Conservation (phyloP, 148 eudicot species). For the Heliamphora exappendiculata region DNA sequence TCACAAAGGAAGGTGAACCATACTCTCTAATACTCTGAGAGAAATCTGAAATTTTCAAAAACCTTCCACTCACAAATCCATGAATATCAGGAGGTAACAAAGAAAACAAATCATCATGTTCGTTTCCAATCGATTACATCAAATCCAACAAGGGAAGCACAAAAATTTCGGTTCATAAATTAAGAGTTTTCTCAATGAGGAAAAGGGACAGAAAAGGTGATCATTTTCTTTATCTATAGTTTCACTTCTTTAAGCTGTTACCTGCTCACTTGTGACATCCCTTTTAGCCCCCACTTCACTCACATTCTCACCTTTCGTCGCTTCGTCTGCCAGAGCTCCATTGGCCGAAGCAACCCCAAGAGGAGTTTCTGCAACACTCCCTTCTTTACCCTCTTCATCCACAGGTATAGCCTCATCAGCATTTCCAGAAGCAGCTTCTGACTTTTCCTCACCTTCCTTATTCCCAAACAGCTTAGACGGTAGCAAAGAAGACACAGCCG, state of each 20-base stretch:
- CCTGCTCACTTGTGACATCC: slow-evolving; percentile 5
- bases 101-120: neutral
- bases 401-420: slow-evolving; percentile 16
- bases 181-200: neutral
- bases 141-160: neutral
- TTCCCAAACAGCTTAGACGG: slow-evolving; percentile 68
- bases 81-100: neutral
- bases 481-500: slow-evolving; percentile 66
- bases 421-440: slow-evolving; percentile 12
- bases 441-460: slow-evolving; percentile 35
- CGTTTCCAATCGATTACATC: slow-evolving; percentile 10
- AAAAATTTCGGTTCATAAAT: neutral
- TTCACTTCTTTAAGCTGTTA: slow-evolving; percentile 7
- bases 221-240: neutral
- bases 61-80: slow-evolving; percentile 1
- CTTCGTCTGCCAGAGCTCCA: slow-evolving; percentile 9
- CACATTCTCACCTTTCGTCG: slow-evolving; percentile 2
- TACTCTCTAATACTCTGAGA: neutral
- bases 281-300: slow-evolving; percentile 18
- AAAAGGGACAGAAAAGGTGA: neutral
- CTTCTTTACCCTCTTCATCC: slow-evolving; percentile 15
- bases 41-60: neutral
- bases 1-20: neutral
- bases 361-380: slow-evolving; percentile 7
- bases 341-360: neutral